Evolutionary conservation across 352 stramenopile species (phyloP), one percentile per base, ranked within the genome.

Genomic region (Globisporangium middletonii): DNA sequence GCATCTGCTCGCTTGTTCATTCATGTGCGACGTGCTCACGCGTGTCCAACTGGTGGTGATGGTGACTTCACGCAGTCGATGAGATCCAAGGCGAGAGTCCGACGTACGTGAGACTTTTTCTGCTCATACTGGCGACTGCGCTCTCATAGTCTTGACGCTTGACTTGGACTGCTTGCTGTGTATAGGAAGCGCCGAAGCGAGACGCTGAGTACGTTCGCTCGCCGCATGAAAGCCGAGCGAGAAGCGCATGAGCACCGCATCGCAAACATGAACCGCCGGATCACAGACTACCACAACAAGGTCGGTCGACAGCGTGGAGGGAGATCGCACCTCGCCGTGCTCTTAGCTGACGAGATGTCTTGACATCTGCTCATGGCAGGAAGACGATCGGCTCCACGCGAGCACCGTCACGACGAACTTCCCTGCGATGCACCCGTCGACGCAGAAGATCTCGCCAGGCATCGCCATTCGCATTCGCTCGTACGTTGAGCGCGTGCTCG

Each of bases 201-300:
- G 23, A 57, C 57, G 42, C 54, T 86, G 28, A 88, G 75, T 28
- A 88, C 70, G 18, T 75, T 88, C 42, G 60, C 72, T 2, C 75
- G 77, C 19, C 75, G 77, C 37, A 86, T 79, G 72, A 75, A 82
- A 13, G 63, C 66, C 42, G 76, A 90, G 50, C 72, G 78, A 47
- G 62, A 72, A 2, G 69, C 73, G 13, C 83, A 92, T 50, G 77
- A 80, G 48, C 57, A 70, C 1, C 79, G 80, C 42, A 83, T 92
- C 33, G 69, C 80, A n/a, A 69, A 92, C 54, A 89, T 92, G 78
- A 91, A 90, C 54, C 78, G 80, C 12, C 78, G 82, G n/a, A 91
- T 92, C 63, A 75, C 68, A 15, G 78, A 92, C 16, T 89, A 91
- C 60, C 78, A 90, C 65, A 73, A 75, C 57, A 75, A 82, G 58